A percentile compares a stretch with the other conserved stretches of the same genome.
These are phyloP conservation scores for Xylaria acuta DNA, from an alignment of 495 filamentous ascomycete genomes.

Conservation along the genomic window DNA sequence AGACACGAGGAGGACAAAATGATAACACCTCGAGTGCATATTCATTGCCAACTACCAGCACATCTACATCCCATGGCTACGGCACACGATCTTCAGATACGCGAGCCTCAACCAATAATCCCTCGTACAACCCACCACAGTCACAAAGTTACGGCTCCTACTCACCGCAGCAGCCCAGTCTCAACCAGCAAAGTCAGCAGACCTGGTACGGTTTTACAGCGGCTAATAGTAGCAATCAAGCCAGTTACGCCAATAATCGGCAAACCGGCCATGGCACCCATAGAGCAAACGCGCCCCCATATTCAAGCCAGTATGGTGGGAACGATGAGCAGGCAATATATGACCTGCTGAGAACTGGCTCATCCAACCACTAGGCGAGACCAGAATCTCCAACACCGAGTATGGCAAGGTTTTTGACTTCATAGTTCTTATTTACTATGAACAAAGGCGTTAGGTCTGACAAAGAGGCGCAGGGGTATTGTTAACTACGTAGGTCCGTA, in stretches of 20 bases:
- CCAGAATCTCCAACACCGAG: neutral
- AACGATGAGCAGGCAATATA: conserved; percentile 38
- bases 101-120: conserved; percentile 25
- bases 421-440: neutral
- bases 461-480: neutral
- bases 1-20: conserved; percentile 29
- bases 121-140: conserved; percentile 34
- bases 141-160: conserved; percentile 36
- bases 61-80: conserved; percentile 32
- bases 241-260: conserved; percentile 29
- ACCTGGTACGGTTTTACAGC: conserved; percentile 37
- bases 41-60: conserved; percentile 28
- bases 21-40: conserved; percentile 29
- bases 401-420: neutral
- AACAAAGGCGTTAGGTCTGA: conserved; percentile 4
- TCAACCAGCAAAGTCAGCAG: conserved; percentile 34
- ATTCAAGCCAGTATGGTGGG: conserved; percentile 31
- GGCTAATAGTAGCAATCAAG: conserved; percentile 31
- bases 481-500: too few relatives aligned
- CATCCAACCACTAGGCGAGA: conserved; percentile 31
- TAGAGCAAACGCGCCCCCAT: conserved; percentile 30
- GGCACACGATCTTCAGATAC: conserved; percentile 26
- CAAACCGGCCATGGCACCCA: conserved; percentile 32
- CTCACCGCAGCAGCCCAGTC: conserved; percentile 28
- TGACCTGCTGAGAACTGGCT: conserved; percentile 32